These are phyloP conservation scores for Solanum piurae DNA, from an alignment of 257 asterid species.

Conservation along the genomic window DNA sequence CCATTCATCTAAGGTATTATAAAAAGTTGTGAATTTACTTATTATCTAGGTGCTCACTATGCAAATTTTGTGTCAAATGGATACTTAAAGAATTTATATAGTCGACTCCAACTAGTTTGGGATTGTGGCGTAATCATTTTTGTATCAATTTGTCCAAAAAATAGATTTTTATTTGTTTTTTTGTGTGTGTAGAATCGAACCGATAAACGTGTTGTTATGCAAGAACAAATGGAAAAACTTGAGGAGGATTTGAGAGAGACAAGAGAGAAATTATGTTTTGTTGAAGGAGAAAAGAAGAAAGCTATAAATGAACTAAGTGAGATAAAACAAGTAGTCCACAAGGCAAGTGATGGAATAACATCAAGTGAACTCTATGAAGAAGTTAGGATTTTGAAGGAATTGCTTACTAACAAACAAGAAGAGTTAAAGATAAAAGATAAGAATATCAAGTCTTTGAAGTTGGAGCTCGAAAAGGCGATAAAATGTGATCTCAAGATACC, in stretches of 20 bases:
- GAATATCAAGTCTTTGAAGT: constrained; percentile 27
- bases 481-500: constrained; percentile 21
- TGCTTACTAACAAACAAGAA: constrained; percentile 15
- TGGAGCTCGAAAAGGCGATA: constrained; percentile 21
- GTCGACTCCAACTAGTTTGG: neutral
- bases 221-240: constrained; percentile 33
- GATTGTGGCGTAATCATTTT: neutral
- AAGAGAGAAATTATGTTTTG: constrained; percentile 12
- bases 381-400: constrained; percentile 24
- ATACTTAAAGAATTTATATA: neutral
- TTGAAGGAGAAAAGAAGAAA: constrained; percentile 23
- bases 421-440: constrained; percentile 28
- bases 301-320: constrained; percentile 24
- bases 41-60: neutral
- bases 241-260: constrained; percentile 45
- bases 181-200: constrained; percentile 14
- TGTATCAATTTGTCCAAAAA: neutral
- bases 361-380: neutral
- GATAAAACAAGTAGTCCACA: constrained; percentile 10
- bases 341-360: neutral
- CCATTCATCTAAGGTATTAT: constrained; percentile 20
- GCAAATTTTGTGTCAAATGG: neutral
- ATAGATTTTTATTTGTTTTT: neutral
- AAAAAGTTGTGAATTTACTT: neutral
- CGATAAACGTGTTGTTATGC: constrained; percentile 22